phyloP scores from a whole-genome alignment of 2,329 filamentous ascomycete genomes.

The Xylariaceae sp. region DNA sequence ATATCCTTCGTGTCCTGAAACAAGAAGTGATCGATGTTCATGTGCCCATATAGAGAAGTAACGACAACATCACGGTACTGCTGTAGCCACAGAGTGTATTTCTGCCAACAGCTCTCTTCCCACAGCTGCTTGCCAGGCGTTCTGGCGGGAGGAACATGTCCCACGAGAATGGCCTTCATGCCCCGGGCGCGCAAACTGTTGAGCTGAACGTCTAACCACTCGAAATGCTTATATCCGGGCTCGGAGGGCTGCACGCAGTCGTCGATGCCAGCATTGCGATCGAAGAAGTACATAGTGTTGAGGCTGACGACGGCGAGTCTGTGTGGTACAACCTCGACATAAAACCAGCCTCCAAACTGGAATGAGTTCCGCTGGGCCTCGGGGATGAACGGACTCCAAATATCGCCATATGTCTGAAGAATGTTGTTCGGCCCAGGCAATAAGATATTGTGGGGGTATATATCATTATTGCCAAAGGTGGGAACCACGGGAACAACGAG shows the following conservation, averaged over 20 bases:
- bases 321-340: constrained; percentile 81
- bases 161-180: constrained; percentile 91
- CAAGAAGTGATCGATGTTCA: constrained; percentile 98
- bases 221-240: constrained; percentile 89
- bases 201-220: constrained; percentile 89
- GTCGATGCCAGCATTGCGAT: constrained; percentile 87
- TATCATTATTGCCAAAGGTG: constrained; percentile 94
- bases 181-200: constrained; percentile 73
- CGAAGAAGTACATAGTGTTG: constrained; percentile 95
- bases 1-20: constrained; percentile 80
- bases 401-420: constrained; percentile 67
- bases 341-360: constrained; percentile 90
- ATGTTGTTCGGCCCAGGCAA: constrained; percentile 78
- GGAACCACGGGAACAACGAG: constrained; percentile 77
- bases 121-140: constrained; percentile 80
- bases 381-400: constrained; percentile 86
- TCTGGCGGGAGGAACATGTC: constrained; percentile 87
- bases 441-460: constrained; percentile 94
- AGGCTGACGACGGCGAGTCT: constrained; percentile 85
- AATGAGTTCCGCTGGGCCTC: constrained; percentile 90
- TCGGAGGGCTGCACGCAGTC: constrained; percentile 74
- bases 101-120: constrained; percentile 98
- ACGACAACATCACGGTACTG: constrained; percentile 89
- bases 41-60: constrained; percentile 78
- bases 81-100: constrained; percentile 83